Base-by-base conservation (phyloP, 148 eudicot genomes). In the Camellia japonica region DNA sequence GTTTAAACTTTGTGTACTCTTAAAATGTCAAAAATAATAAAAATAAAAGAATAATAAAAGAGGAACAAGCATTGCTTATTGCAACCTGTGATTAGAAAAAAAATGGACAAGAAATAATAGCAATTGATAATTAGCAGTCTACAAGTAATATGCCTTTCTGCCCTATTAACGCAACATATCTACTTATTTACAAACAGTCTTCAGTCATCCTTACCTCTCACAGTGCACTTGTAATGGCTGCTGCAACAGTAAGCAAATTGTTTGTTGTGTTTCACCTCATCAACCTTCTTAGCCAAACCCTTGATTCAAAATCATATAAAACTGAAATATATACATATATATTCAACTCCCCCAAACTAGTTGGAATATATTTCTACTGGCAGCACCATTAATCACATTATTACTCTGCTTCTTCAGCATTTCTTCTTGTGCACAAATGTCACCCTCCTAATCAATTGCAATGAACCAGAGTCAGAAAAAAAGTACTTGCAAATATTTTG, bases 281-380 rank as follows among this genome's bases (percentile, higher is more conserved):
- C 52, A 43, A 15, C 10, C 72, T 69, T 70, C 20, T 47, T 16
- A 15, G 4, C 59, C 43, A 7, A 49, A 71, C 44, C 30, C 3
- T 38, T 18, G 47, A 19, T 19, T 42, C 7, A 2, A 19, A 4
- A 30, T 42, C 12, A 61, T 3, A 46, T 61, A 7, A 54, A 23
- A 67, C 16, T 3, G 23, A 3, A 44, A 69, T 11, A 69, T 44
- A 20, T 65, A 16, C 51, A 73, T 44, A 18, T 18, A 38, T 15
- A 60, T 6, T 87, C 86, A 91, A 68, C 75, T 84, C n/a, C 88
- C 88, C 99, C 99, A 96, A 76, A 93, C 85, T 23, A 91, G 85
- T 41, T 88, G 86, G 79, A 83, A 96, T 62, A 96, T 94, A 56
- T 88, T 92, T 88, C 75, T 92, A 80, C 99, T 96, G 9, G 93